Evolutionary conservation across 352 stramenopile species (phyloP), one percentile per base, ranked within the genome.

Genomic region (Phytophthora meadii): DNA sequence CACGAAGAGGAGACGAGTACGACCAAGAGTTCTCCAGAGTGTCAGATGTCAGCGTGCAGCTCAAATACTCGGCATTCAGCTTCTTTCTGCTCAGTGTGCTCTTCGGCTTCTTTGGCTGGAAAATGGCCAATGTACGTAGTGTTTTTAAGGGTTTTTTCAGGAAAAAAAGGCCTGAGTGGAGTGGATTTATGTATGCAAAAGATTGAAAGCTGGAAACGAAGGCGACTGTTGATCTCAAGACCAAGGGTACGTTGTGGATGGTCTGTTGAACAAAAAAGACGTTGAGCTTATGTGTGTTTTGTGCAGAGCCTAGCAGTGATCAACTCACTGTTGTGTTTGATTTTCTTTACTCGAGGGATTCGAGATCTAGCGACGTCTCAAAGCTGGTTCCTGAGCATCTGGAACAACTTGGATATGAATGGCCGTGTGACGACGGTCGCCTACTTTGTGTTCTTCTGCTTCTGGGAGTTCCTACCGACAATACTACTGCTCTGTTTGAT

Each of bases 381-480:
- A 64, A 93, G 87, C 68, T 95, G 84, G 87, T 76, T 92, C 51
- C 70, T 95, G 12, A 92, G 82, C 63, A 93, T 95, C 37, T 89
- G 84, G 81, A 95, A 95, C 66, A 88, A 91, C 55, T 63, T 95
- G 37, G 87, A 95, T 55, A 90, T 93, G 82, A 93, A 89, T 42
- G 85, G 84, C 55, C 81, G 86, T 49, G 85, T 94, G 54, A 92
- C 85, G 30, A 88, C 84, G 34, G 84, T 90, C 39, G 74, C 74
- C 12, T 92, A 87, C 66, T 95, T 95, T 54, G 59, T 92, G 9
- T 91, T 93, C 71, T 94, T 94, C 65, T 93, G 86, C 76, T 91
- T 94, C 54, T 95, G 87, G 87, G 87, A 95, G 68, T 93, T 95
- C 54, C 61, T 95, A 28, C 87, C 87, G 8, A 95, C 87, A 19